Evolutionary conservation across 345 rosid species (phyloP).

Genomic region (Brassica incana): DNA sequence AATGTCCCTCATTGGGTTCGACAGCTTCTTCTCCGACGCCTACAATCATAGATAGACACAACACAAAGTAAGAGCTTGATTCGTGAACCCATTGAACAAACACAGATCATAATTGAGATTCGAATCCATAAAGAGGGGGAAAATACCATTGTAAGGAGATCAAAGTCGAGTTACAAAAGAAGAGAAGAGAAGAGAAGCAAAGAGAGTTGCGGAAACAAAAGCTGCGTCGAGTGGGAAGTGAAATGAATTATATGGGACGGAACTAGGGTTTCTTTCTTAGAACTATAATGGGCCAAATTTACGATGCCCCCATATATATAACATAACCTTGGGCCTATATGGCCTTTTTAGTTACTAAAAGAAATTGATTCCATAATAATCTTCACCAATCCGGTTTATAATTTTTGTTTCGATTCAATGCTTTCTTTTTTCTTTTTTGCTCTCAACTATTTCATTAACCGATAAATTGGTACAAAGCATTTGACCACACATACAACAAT

Average conservation of each 20-base stretch:
- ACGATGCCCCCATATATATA: background rate
- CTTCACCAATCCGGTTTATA: background rate
- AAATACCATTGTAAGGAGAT: conserved; percentile 28
- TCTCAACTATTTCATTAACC: too few relatives aligned
- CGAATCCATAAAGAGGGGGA: background rate
- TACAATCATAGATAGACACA: conserved; percentile 13
- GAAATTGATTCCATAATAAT: too few relatives aligned
- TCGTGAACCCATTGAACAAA: background rate
- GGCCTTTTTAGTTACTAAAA: background rate
- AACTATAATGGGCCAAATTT: background rate
- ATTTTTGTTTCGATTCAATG: too few relatives aligned
- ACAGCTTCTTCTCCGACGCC: conserved; percentile 87
- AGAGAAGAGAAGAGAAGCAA: background rate
- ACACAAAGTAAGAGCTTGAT: background rate
- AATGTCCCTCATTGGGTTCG: conserved; percentile 91
- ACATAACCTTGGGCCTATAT: background rate
- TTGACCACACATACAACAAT: background rate
- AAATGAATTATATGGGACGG: background rate
- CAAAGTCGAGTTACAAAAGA: background rate
- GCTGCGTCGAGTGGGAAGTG: conserved; percentile 17
- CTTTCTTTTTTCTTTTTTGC: too few relatives aligned
- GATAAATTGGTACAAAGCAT: too few relatives aligned
- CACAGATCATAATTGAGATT: too few relatives aligned
- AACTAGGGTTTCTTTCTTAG: conserved; percentile 11
- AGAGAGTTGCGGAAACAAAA: conserved; percentile 23